Base-by-base conservation (phyloP, 2,329 filamentous ascomycete genomes). In the Cladophialophora yegresii region DNA sequence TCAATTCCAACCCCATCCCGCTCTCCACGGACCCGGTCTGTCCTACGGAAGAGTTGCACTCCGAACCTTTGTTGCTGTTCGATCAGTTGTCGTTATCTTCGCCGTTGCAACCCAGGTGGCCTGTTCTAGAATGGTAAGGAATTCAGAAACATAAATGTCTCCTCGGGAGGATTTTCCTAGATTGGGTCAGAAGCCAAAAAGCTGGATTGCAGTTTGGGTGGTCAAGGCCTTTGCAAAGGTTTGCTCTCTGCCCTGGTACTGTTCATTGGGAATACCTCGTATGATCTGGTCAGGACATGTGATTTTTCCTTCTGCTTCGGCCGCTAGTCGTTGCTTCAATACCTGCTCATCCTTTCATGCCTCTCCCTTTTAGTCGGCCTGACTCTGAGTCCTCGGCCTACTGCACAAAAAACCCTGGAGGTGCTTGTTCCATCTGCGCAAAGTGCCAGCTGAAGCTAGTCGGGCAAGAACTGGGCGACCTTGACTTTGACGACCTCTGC, bases 1-100 rank as follows among this genome's bases (percentile, higher is more conserved):
- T 57, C 56, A 51, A 30, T 50, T 47, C 49, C 50, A 54, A 65
- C 47, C 53, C 43, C 20, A 50, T 60, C 54, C 33, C 20, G 36
- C 22, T 28, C 30, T 36, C 54, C 53, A 54, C 51, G 45, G 43
- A 53, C 50, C 49, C 50, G 61, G 32, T 47, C 51, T 40, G 54
- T 63, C 20, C 47, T 28, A 50, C 47, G 23, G 47, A 26, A 54
- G 13, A 54, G 49, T 32, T 58, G 43, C 7, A 40, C 53, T 30
- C 30, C 28, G 20, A 58, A 54, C 12, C 49, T n/a, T 40, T 40
- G n/a, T 28, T 54, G 40, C 54, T 33, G 23, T 36, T 16, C 20
- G n/a, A 49, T 23, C 40, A 33, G n/a, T 28, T 22, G 9, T 16
- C 47, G 2, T 50, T 13, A 20, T 20, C 47, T 26, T 50, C 22